These are phyloP conservation scores for Aspergillus carbonarius DNA, from an alignment of 2,329 filamentous ascomycete genomes.

Conservation along the genomic window DNA sequence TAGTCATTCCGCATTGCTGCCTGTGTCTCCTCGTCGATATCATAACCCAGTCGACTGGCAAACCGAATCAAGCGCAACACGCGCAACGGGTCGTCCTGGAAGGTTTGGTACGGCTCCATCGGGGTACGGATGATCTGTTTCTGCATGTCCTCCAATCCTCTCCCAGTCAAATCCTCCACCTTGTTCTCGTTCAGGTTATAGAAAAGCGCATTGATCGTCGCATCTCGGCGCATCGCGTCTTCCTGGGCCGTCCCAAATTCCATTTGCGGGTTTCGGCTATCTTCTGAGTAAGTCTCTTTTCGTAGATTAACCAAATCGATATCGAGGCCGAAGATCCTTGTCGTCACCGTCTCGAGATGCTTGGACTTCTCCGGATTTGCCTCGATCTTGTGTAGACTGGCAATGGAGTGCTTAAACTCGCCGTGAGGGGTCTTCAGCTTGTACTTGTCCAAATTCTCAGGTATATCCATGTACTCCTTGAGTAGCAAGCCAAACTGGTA, in stretches of 20 bases:
- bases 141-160: slow-evolving; percentile 72
- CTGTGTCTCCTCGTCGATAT: slow-evolving; percentile 69
- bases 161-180: slow-evolving; percentile 80
- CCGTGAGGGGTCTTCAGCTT: slow-evolving; percentile 44
- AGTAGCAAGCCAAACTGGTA: slow-evolving; percentile 47
- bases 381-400: slow-evolving; percentile 81
- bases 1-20: slow-evolving; percentile 71
- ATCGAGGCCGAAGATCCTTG: slow-evolving; percentile 79
- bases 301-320: slow-evolving; percentile 92
- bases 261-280: slow-evolving; percentile 86
- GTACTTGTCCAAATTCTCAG: slow-evolving; percentile 43
- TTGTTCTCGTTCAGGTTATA: slow-evolving; percentile 80
- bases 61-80: slow-evolving; percentile 87
- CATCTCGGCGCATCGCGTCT: slow-evolving; percentile 85
- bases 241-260: slow-evolving; percentile 91
- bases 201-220: slow-evolving; percentile 92
- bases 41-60: slow-evolving; percentile 77
- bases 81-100: slow-evolving; percentile 87
- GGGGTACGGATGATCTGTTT: slow-evolving; percentile 77
- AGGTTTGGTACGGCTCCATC: slow-evolving; percentile 83
- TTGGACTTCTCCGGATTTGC: slow-evolving; percentile 96
- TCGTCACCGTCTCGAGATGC: slow-evolving; percentile 88
- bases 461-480: slow-evolving; percentile 44
- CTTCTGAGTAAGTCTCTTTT: slow-evolving; percentile 85
- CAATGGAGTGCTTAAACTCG: slow-evolving; percentile 64